These are phyloP conservation scores for Thielaviopsis euricoi DNA, from an alignment of 2,329 filamentous ascomycete species.

Conservation along the genomic window DNA sequence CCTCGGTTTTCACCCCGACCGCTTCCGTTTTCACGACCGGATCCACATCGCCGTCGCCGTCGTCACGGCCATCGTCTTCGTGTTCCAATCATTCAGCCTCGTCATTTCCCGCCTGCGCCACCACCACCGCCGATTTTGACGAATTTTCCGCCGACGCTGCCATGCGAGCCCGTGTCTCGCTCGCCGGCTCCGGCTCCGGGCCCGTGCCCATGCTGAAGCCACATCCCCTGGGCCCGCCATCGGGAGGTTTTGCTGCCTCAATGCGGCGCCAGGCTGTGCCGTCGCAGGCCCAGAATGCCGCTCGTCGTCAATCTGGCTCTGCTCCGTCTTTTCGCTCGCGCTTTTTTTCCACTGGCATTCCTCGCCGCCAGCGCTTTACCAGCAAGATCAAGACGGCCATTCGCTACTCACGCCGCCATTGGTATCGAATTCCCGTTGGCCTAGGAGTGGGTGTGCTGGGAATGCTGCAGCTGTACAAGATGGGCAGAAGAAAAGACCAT, in stretches of 20 bases:
- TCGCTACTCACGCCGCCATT: slow-evolving; percentile 30
- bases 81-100: slow-evolving; percentile 1
- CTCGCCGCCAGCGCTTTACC: slow-evolving; percentile 7
- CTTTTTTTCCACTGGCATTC: slow-evolving; percentile 8
- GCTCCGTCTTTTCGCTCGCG: slow-evolving; percentile 3
- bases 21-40: background rate
- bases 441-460: slow-evolving; percentile 76
- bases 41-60: background rate
- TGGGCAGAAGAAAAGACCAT: slow-evolving; percentile 32
- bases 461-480: slow-evolving; percentile 67
- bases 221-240: slow-evolving; percentile 8
- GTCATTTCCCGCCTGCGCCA: background rate
- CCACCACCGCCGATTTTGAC: slow-evolving; percentile 3
- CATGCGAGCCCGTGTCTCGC: slow-evolving; percentile 10
- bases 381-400: slow-evolving; percentile 10
- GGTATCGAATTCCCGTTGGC: slow-evolving; percentile 80
- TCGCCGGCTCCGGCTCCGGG: background rate
- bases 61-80: slow-evolving; percentile 7
- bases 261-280: slow-evolving; percentile 5
- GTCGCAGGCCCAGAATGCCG: background rate
- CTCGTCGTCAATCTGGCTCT: background rate
- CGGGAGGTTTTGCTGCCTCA: slow-evolving; percentile 9
- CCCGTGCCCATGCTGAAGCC: slow-evolving; percentile 9
- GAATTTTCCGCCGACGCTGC: background rate
- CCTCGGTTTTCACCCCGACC: background rate